Conservation (phyloP, 1,284 basidiomycete genomes). For the Cronartium ribicola region DNA sequence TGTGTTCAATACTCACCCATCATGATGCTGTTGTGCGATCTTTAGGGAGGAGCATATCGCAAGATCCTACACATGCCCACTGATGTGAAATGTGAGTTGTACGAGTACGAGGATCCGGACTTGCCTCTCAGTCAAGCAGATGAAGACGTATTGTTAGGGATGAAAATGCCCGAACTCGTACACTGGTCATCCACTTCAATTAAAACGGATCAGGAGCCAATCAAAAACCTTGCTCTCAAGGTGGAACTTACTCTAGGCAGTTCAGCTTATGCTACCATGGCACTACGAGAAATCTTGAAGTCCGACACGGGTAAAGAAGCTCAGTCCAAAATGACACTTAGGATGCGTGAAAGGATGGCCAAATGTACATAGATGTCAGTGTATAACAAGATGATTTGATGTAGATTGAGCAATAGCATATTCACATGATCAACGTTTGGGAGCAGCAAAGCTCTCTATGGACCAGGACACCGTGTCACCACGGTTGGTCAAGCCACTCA, state of each 20-base stretch:
- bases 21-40: background rate
- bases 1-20: background rate
- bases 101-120: conserved; percentile 89
- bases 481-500: too few species aligned
- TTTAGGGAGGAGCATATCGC: conserved; percentile 86
- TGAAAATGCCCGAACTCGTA: conserved; percentile 55
- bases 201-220: background rate
- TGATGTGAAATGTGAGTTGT: conserved; percentile 70
- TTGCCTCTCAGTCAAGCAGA: conserved; percentile 85
- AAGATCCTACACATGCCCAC: conserved; percentile 80
- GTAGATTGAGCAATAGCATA: too few species aligned
- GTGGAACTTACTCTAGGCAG: conserved; percentile 36
- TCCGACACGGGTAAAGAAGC: conserved; percentile 31
- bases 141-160: conserved; percentile 79
- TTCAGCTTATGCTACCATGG: conserved; percentile 42
- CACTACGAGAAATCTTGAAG: conserved; percentile 39
- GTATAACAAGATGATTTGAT: too few species aligned
- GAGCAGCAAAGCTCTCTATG: too few species aligned
- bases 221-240: conserved; percentile 30
- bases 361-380: background rate
- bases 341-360: conserved; percentile 23
- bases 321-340: conserved; percentile 29
- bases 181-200: conserved; percentile 15
- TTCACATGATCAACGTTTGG: too few species aligned
- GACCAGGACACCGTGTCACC: too few species aligned